Base-by-base conservation (phyloP, 208 protist species). In the Trypanosoma vivax region DNA sequence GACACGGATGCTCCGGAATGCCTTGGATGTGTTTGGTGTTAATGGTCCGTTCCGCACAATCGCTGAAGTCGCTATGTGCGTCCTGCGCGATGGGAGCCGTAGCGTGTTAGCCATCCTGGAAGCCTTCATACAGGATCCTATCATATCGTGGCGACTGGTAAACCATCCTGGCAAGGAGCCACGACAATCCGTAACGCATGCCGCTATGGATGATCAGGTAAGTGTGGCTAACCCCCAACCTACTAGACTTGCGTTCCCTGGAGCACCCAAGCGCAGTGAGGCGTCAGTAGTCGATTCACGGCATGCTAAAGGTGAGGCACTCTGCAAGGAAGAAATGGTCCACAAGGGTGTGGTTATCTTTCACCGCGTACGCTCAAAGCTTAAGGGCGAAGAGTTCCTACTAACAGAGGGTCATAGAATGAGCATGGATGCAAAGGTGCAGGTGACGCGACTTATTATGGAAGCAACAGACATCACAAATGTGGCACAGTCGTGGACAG, bases 121-220 rank as follows among this genome's bases (percentile, higher is more conserved):
- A 74, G 98, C 98, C 2, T 99, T 99, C 70, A 97, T 99, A 37
- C 92, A 99, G 74, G 99, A 99, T 71, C 99, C 99, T 14, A 79
- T 99, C 6, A 99, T 99, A 54, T 99, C 97, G 29, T 99, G 98
- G 98, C 76, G 98, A 23, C 79, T 99, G 19, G 62, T 90, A 25
- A 88, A 88, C 42, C 68, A 75, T 4, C 77, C 74, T 0, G 80
- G 79, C 1, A 58, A 90, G 58, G 79, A 90, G 54, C 79, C 74
- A 16, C 58, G 86, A 65, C 70, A 65, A 10, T 85, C 82, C 14
- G 83, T 66, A 19, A 77, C 88, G 19, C 65, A 86, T 60, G 71
- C 74, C 51, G 76, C 79, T 0, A 88, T 91, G 47, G 83, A 90
- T 41, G 74, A 91, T 54, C 74, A 88, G 41, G 49, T 83, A 24